Evolutionary conservation across 2,329 filamentous ascomycete genomes (phyloP).

Genomic region (Mollisiaceae sp.): DNA sequence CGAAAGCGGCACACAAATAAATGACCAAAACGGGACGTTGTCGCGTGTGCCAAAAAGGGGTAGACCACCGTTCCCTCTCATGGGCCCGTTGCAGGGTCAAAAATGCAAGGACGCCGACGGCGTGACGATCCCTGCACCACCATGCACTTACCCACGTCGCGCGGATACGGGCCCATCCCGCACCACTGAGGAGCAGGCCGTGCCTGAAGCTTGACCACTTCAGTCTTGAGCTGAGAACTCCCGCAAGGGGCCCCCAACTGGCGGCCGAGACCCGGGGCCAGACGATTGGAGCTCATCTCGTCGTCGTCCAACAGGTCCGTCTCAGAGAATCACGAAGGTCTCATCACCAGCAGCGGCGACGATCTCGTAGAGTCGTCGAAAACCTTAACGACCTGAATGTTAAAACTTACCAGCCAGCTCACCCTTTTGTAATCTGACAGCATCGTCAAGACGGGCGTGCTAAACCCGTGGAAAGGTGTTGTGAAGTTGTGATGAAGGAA

Average conservation of each 20-base stretch:
- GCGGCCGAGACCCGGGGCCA: constrained; percentile 3
- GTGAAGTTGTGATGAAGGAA: background rate
- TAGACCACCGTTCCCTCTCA: background rate
- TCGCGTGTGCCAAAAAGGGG: constrained; percentile 17
- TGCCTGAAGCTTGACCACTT: constrained; percentile 18
- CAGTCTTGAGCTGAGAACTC: background rate
- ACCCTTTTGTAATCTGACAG: background rate
- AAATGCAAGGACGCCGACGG: background rate
- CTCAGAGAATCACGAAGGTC: constrained; percentile 4
- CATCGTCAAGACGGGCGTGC: background rate
- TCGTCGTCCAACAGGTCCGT: no score
- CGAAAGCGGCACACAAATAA: constrained; percentile 8
- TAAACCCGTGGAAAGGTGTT: background rate
- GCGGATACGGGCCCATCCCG: constrained; percentile 20
- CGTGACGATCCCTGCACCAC: background rate
- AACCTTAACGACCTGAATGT: constrained; percentile 1
- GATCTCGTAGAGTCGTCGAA: background rate
- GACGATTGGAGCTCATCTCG: constrained; percentile 6
- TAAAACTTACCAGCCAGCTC: background rate
- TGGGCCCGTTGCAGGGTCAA: background rate
- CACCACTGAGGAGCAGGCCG: constrained; percentile 10
- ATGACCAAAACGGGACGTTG: constrained; percentile 7
- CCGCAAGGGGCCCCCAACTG: background rate
- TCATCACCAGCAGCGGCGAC: background rate
- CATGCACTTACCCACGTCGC: constrained; percentile 10